Base-by-base conservation (phyloP, 176 grass and related monocot genomes). In the Neostapfia colusana region DNA sequence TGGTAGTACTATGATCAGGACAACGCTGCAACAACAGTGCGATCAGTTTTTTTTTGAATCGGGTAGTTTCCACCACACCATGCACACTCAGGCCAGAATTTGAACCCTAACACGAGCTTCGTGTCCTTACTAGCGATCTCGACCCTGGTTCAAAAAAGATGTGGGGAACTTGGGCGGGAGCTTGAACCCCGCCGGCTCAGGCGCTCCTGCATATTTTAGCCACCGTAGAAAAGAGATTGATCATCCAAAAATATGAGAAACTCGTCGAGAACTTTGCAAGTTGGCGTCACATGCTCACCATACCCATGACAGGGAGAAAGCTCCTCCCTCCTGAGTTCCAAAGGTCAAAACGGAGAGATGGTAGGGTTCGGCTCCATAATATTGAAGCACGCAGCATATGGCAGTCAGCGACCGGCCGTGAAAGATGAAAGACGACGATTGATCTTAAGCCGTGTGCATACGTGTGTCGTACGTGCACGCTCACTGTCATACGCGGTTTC, bases 261-360 rank as follows among this genome's bases (percentile, higher is more conserved):
- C 46, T 27, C 3, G 50, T 6, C 50, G 56, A 34, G 24, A 66
- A 42, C 79, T 82, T 87, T 86, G 48, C 18, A 2, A 87, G 79
- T 66, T 82, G 79, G 85, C 79, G 20, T 82, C 85, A 87, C 85
- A 67, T 82, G 79, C 45, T 18, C 17, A 57, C 46, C 56, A 65
- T 78, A 57, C n/a, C 46, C 70, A 86, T 20, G 14, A 31, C 45
- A 76, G 73, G 8, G 51, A 45, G 37, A 84, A 63, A 84, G 55
- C 14, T 2, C 65, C 14, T 49, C 17, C 45, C 4, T 15, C 10
- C n/a, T n/a, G n/a, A n/a, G 37, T 0, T 38, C 63, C 57, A 81
- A 70, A 71, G 78, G 27, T 56, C 24, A 65, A 34, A 67, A 63
- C 31, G 23, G 42, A 74, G 80, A 68, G 49, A 70, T 65, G 20